These are phyloP conservation scores for Magnolia changhungtana DNA, from an alignment of 164 flowering plant genomes.

Conservation along the genomic window DNA sequence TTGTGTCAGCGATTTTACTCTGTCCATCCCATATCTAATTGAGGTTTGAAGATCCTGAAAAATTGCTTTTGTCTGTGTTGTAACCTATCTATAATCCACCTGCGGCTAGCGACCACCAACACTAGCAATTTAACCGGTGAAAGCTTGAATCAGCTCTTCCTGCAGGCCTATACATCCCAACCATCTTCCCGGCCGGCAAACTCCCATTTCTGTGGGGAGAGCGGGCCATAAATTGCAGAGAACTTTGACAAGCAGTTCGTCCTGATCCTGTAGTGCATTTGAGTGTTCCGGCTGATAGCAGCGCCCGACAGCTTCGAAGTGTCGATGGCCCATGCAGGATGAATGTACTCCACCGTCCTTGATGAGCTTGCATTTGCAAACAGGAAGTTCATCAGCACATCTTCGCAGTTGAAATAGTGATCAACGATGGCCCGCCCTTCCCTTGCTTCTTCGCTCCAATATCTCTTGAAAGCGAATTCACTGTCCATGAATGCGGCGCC, in stretches of 20 bases:
- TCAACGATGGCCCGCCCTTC: constrained; percentile 61
- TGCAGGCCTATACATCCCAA: constrained; percentile 56
- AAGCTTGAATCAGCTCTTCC: too few species aligned
- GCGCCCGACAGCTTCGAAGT: constrained; percentile 73
- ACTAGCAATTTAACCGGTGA: not conserved
- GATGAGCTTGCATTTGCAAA: constrained; percentile 57
- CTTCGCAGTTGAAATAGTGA: constrained; percentile 72
- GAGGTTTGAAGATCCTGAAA: not conserved
- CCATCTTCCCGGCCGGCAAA: constrained; percentile 55
- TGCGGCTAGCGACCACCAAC: not conserved
- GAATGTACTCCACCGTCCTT: constrained; percentile 61
- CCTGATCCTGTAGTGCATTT: constrained; percentile 52
- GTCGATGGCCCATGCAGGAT: constrained; percentile 73
- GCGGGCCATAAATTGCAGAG: constrained; percentile 56
- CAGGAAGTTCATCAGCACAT: constrained; percentile 65
- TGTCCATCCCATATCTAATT: not conserved
- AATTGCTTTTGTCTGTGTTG: not conserved
- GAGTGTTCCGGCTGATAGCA: constrained; percentile 71
- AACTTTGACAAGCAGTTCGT: constrained; percentile 57
- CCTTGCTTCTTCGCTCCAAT: constrained; percentile 59
- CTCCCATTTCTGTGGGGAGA: constrained; percentile 39
- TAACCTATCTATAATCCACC: not conserved
- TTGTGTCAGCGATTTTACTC: not conserved
- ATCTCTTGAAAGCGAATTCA: constrained; percentile 47
- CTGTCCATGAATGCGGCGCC: constrained; percentile 85